Percentiles rank a stretch among this genome's conserved stretches.
Evolutionary conservation across 768 basidiomycete genomes (phyloP).

Genomic region (Leccinum broughii): DNA sequence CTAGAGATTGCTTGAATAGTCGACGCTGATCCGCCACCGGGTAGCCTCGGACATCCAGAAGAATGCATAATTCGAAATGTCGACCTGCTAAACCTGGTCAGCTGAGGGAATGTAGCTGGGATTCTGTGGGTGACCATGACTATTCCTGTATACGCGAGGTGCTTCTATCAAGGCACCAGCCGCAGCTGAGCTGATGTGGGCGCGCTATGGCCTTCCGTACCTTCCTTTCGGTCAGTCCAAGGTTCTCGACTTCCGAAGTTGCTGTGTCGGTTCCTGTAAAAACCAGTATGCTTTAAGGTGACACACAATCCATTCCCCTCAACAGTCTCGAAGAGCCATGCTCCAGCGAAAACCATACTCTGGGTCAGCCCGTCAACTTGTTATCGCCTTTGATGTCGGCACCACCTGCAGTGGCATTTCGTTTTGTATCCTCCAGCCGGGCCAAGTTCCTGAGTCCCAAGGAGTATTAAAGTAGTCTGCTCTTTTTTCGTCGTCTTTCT

Average conservation of each 20-base stretch:
- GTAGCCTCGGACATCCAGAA: not conserved
- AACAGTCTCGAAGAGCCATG: conserved; percentile 20
- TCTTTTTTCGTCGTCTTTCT: not conserved
- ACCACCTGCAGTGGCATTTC: conserved; percentile 1
- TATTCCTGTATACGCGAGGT: not conserved
- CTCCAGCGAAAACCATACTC: conserved; percentile 32
- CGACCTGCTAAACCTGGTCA: not conserved
- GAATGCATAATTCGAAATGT: not conserved
- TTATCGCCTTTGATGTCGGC: conserved; percentile 35
- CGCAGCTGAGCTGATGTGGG: not conserved
- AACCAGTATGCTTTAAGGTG: not conserved
- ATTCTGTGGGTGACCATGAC: not conserved
- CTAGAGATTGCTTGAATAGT: not conserved
- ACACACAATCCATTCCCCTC: not conserved
- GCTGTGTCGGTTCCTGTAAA: not conserved
- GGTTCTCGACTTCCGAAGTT: not conserved
- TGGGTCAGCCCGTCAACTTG: conserved; percentile 34
- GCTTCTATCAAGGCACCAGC: not conserved
- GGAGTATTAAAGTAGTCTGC: not conserved
- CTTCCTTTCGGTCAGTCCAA: not conserved
- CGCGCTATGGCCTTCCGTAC: not conserved
- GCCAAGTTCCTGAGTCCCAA: not conserved
- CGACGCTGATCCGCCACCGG: conserved; percentile 2
- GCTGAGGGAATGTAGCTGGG: not conserved
- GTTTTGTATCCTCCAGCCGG: not conserved